phyloP scores from a whole-genome alignment of 208 protist species.

The Wallacemonas sp. region DNA sequence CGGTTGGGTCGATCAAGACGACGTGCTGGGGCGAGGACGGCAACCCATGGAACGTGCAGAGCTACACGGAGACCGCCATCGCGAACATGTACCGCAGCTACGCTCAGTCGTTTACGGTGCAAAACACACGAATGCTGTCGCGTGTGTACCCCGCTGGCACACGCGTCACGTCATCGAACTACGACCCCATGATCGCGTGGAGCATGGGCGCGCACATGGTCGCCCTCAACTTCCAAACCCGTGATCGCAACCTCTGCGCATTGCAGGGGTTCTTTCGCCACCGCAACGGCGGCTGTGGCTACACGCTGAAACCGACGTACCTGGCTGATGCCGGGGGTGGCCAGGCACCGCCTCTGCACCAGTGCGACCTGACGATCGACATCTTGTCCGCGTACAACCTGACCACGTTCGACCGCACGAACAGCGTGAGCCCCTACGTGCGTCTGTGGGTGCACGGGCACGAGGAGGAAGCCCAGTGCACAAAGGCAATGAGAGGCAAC shows the following conservation, averaged over 20 bases:
- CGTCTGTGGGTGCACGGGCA: slow-evolving; percentile 38
- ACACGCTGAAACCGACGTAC: slow-evolving; percentile 85
- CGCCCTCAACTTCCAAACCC: slow-evolving; percentile 88
- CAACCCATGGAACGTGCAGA: slow-evolving; percentile 53
- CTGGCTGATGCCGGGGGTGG: slow-evolving; percentile 17
- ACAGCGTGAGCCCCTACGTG: slow-evolving; percentile 36
- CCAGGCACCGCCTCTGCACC: not conserved
- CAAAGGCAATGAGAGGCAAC: slow-evolving; percentile 35
- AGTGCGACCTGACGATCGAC: not conserved
- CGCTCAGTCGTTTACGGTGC: slow-evolving; percentile 28
- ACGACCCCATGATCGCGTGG: slow-evolving; percentile 74
- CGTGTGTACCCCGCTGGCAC: slow-evolving; percentile 92
- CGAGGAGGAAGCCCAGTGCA: slow-evolving; percentile 18
- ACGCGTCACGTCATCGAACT: slow-evolving; percentile 88
- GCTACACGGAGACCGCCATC: slow-evolving; percentile 48
- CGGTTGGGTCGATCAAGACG: slow-evolving; percentile 40
- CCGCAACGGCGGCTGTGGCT: slow-evolving; percentile 91
- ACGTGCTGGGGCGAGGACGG: slow-evolving; percentile 38
- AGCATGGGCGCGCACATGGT: slow-evolving; percentile 73
- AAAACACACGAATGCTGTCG: slow-evolving; percentile 73
- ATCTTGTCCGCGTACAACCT: slow-evolving; percentile 9
- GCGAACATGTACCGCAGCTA: slow-evolving; percentile 16
- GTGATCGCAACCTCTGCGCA: slow-evolving; percentile 33
- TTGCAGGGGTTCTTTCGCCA: slow-evolving; percentile 78
- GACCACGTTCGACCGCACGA: slow-evolving; percentile 1